Base-by-base conservation (phyloP, 352 stramenopile species). In the Pythium apleroticum region DNA sequence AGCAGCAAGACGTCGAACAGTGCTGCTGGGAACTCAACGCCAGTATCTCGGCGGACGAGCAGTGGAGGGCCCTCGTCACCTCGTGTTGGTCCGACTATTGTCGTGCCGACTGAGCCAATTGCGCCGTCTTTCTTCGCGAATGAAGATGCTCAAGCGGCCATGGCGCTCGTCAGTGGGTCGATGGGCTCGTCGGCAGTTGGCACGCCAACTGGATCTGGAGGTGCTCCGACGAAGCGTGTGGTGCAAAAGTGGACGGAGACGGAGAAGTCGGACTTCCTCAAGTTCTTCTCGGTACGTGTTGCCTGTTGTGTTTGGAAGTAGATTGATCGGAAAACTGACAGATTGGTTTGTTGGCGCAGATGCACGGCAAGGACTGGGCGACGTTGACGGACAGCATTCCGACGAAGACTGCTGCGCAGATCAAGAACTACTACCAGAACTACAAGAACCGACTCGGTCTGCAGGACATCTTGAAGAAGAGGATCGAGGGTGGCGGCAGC, bases 341-440 rank as follows among this genome's bases (percentile, higher is more conserved):
- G 3, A 27, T 9, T 52, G 30, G 71, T 12, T 60, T 52, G 50
- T n/a, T 57, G 28, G 2, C 20, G 2, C 57, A 87, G 80, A 83
- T 92, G 76, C 78, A 90, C 54, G 90, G 90, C 25, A 97, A 97
- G 60, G 87, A 97, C 60, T 97, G 90, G 90, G 55, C 84, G 11
- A 90, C 82, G 31, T 76, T 97, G 8, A 93, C 88, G 2, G 79
- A 94, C 37, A 93, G 77, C 50, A 96, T 97, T 52, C 89, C 88
- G 15, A 93, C 86, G 27, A 97, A 97, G 66, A 96, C 90, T 0
- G 80, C 87, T 19, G 86, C 86, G 4, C 89, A 97, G 64, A 96
- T 97, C 68, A 97, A 97, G 65, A 97, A 97, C 46, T 97, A 96
- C 71, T 97, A 96, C 60, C 90, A 97, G 68, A 97, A 97, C 60